These are phyloP conservation scores for Pseudogymnoascus sp. DNA, from an alignment of 2,329 filamentous ascomycete genomes.

Conservation along the genomic window DNA sequence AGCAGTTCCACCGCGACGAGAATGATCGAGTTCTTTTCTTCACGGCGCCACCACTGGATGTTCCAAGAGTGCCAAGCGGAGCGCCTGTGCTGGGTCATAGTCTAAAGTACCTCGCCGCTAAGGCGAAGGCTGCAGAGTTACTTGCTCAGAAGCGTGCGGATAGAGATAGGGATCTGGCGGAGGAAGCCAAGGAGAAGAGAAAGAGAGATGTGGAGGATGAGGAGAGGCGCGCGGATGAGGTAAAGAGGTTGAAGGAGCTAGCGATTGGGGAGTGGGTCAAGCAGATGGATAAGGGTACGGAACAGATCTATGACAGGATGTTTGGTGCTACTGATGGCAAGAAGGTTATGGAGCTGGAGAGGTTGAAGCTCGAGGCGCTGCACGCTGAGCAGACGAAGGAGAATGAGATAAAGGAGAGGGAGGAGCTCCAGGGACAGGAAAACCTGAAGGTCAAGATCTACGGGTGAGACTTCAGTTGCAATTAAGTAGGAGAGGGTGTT, in stretches of 20 bases:
- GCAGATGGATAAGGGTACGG: constrained; percentile 20
- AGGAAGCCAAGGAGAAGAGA: constrained; percentile 28
- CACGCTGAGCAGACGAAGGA: neutral
- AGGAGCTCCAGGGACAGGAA: neutral
- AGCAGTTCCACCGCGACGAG: constrained; percentile 60
- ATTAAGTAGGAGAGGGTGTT: neutral
- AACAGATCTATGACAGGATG: constrained; percentile 24
- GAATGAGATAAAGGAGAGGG: neutral
- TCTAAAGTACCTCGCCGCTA: constrained; percentile 42
- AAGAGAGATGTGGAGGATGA: constrained; percentile 25
- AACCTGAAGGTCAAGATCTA: neutral
- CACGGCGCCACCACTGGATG: constrained; percentile 54
- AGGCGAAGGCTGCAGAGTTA: constrained; percentile 24
- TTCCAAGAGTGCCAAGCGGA: constrained; percentile 22
- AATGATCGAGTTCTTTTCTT: constrained; percentile 62
- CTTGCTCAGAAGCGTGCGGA: neutral
- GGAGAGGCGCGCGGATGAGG: constrained; percentile 24
- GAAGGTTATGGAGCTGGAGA: constrained; percentile 19
- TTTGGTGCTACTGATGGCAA: constrained; percentile 23
- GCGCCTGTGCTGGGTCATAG: constrained; percentile 38
- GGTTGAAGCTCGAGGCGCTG: neutral
- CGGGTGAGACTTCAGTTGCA: neutral
- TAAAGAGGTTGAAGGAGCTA: constrained; percentile 25
- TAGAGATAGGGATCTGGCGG: constrained; percentile 31
- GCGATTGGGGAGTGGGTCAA: constrained; percentile 14